phyloP scores from a whole-genome alignment of 306 rosid species.

The Acacia melanoxylon region DNA sequence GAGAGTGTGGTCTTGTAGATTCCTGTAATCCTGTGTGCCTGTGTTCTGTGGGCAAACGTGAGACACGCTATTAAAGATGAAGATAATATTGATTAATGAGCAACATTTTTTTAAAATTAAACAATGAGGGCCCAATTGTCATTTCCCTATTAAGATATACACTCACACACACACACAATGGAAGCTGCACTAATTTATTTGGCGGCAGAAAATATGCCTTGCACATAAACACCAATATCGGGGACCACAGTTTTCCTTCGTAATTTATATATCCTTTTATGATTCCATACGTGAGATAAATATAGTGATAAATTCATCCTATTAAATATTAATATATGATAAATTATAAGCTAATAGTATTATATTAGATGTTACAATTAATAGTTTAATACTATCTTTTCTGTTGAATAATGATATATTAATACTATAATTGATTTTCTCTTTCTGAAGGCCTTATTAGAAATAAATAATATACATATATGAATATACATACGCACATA shows the following conservation, averaged over 20 bases:
- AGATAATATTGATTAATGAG: conserved; percentile 30
- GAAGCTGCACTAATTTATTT: not conserved
- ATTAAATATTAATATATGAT: too few species aligned
- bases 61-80: conserved; percentile 5
- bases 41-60: conserved; percentile 6
- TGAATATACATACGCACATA: too few species aligned
- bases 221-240: not conserved
- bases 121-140: not conserved
- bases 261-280: not conserved
- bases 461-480: too few species aligned
- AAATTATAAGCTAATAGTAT: too few species aligned
- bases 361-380: too few species aligned
- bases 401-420: too few species aligned
- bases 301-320: too few species aligned
- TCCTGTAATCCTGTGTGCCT: conserved; percentile 35
- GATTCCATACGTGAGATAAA: too few species aligned
- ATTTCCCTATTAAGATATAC: conserved; percentile 13
- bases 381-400: too few species aligned
- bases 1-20: not conserved
- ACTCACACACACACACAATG: not conserved
- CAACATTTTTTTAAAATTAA: not conserved
- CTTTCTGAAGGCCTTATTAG: too few species aligned
- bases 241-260: conserved; percentile 14
- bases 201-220: not conserved
- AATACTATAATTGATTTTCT: too few species aligned